Base-by-base conservation (phyloP, 768 basidiomycete genomes). In the Lactarius akahatsu region DNA sequence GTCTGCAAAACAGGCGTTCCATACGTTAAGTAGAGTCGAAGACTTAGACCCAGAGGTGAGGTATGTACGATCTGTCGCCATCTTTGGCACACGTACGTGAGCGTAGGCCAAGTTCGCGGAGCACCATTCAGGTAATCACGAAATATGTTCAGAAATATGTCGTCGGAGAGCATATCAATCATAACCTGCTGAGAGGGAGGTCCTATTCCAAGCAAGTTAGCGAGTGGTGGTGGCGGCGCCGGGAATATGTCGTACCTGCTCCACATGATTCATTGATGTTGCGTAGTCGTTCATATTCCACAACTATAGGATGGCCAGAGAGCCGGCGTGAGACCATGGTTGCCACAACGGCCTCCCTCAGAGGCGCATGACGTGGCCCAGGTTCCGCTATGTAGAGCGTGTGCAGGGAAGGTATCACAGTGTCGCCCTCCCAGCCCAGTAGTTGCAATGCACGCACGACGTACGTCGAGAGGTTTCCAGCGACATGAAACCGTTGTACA, bases 371-470 rank as follows among this genome's bases (percentile, higher is more conserved):
- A 7, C 2, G 26, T 52, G 0, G 23, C 6, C 23, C 50, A 8
- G 50, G 26, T 2, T 6, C 13, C 4, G 13, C 2, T 26, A 3
- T 26, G 26, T 26, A 52, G 13, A 52, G 23, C 15, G 1, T 8
- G 50, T 26, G 26, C 50, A 52, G 23, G 26, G 23, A 0, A 52
- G 50, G 26, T 26, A 15, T 6, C 0, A 52, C 1, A 26, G 2
- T 13, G 15, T n/a, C 9, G 45, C 0, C 1, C n/a, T 0, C 0
- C 43, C 18, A 3, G 18, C 5, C 10, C 7, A 0, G 0, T 11
- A 4, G n/a, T 47, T 47, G 45, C n/a, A 26, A 1, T 2, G 0
- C 47, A 50, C 4, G 11, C 4, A 26, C 23, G 3, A 50, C 2
- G 47, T 15, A 5, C 6, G 47, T 4, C n/a, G 1, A 50, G 4